Base-by-base conservation (phyloP, 306 rosid genomes). In the Pterocarpus santalinus region DNA sequence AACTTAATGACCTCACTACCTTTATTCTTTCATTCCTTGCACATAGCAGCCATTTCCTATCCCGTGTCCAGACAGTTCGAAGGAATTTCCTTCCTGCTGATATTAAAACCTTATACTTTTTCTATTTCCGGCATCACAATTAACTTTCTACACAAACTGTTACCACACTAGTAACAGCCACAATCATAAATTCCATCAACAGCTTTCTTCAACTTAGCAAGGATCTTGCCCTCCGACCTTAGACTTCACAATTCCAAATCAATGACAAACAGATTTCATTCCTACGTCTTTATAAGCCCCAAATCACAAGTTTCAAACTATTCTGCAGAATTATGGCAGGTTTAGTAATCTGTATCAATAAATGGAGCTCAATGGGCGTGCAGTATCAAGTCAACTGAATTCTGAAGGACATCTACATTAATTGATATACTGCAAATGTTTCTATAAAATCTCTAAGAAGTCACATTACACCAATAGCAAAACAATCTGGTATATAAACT, bases 321-420 rank as follows among this genome's bases (percentile, higher is more conserved):
- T 66, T 67, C 61, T 32, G 46, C 73, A 68, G 60, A 52, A 61
- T 13, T 30, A 79, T 15, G 28, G 73, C 5, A 65, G 33, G 28
- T 51, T n/a, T 61, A 17, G 49, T 44, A 22, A 74, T 16, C 12
- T 17, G 65, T 17, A 63, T 53, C 17, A 35, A 68, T n/a, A 47
- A 65, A 69, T 61, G 64, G 44, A 67, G 34, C 72, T 72, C 33
- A 34, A 65, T 17, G 49, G 32, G 30, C 64, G 41, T 43, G 65
- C 11, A 44, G 35, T 32, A 52, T 69, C 43, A 51, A 61, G 65
- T 82, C 73, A 80, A 80, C 65, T 43, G 51, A 57, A 57, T 62
- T 79, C 11, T 16, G 33, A 69, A 51, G 33, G 38, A 16, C 36
- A 17, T 76, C 67, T 47, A 67, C 58, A 68, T 67, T 36, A 44